Percentiles rank a stretch among this genome's conserved stretches.
phyloP scores from a whole-genome alignment of 139 green algal genomes.

The Closterium sp. region DNA sequence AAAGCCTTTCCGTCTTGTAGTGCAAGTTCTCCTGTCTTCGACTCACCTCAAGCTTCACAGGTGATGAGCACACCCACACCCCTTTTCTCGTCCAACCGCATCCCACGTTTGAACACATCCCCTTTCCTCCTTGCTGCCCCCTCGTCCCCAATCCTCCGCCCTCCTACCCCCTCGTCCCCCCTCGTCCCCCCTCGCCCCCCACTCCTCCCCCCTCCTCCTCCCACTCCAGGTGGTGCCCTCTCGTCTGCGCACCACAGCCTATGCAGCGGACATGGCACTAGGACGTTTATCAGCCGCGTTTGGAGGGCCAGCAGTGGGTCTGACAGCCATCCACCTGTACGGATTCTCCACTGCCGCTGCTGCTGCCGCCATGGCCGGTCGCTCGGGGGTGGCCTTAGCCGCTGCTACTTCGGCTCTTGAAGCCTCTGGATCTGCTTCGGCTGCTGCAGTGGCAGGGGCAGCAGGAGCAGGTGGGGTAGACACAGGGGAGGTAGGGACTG shows the following conservation, averaged over 20 bases:
- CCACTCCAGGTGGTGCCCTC: conserved; percentile 36
- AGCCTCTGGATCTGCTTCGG: neutral
- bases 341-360: conserved; percentile 20
- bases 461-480: neutral
- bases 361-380: neutral
- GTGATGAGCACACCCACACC: too few species aligned
- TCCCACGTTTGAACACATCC: too few species aligned
- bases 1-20: too few species aligned
- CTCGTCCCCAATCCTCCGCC: too few species aligned
- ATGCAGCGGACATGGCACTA: conserved; percentile 23
- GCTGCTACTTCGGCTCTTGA: neutral
- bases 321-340: conserved; percentile 29
- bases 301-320: conserved; percentile 8
- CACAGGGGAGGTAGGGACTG: neutral
- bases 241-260: conserved; percentile 38
- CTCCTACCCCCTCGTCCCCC: too few species aligned
- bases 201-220: conserved; percentile 29
- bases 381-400: neutral
- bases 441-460: neutral
- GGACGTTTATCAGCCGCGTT: conserved; percentile 2
- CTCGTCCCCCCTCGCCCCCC: neutral
- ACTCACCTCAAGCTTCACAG: too few species aligned
- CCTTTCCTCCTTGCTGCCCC: too few species aligned
- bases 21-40: too few species aligned
- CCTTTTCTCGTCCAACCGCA: too few species aligned